A percentile compares a stretch with the other conserved stretches of the same genome.
Evolutionary conservation across 2,329 filamentous ascomycete species (phyloP).

Genomic region (Trichoderma atroviride): DNA sequence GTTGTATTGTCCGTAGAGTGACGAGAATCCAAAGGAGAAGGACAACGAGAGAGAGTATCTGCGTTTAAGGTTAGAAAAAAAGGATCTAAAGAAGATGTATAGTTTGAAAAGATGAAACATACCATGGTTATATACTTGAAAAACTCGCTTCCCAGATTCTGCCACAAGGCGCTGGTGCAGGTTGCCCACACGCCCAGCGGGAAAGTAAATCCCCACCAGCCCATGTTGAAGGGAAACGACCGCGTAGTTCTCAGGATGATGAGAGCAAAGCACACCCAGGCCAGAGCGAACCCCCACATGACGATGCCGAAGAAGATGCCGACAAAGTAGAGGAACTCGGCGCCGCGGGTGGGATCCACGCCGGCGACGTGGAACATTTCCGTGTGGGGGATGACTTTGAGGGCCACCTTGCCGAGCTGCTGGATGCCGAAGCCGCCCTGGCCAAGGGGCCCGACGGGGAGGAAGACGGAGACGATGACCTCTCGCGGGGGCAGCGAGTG

Average conservation of each 20-base stretch:
- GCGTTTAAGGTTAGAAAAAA: not conserved
- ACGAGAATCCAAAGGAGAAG: slow-evolving; percentile 49
- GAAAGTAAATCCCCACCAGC: slow-evolving; percentile 54
- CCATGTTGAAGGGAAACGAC: slow-evolving; percentile 50
- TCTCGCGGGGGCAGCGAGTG: slow-evolving; percentile 68
- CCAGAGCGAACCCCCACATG: slow-evolving; percentile 50
- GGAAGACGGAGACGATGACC: slow-evolving; percentile 67
- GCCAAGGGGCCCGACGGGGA: slow-evolving; percentile 68
- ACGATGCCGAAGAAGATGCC: slow-evolving; percentile 52
- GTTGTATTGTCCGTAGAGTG: slow-evolving; percentile 42
- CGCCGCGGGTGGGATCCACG: slow-evolving; percentile 35
- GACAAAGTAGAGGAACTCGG: slow-evolving; percentile 58
- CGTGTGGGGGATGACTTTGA: slow-evolving; percentile 44
- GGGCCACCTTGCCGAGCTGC: slow-evolving; percentile 53
- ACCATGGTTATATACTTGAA: slow-evolving; percentile 47
- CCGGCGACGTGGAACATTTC: slow-evolving; percentile 50
- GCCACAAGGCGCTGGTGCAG: slow-evolving; percentile 45
- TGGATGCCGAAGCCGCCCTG: slow-evolving; percentile 65
- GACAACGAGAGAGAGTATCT: slow-evolving; percentile 47
- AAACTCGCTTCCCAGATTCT: slow-evolving; percentile 47
- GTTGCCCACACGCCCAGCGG: slow-evolving; percentile 50
- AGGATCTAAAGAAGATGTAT: not conserved
- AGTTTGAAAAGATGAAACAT: slow-evolving; percentile 6
- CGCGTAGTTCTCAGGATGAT: slow-evolving; percentile 46
- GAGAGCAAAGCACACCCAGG: slow-evolving; percentile 49